phyloP scores from a whole-genome alignment of 2,329 filamentous ascomycete genomes.

The Catunica adiposa region DNA sequence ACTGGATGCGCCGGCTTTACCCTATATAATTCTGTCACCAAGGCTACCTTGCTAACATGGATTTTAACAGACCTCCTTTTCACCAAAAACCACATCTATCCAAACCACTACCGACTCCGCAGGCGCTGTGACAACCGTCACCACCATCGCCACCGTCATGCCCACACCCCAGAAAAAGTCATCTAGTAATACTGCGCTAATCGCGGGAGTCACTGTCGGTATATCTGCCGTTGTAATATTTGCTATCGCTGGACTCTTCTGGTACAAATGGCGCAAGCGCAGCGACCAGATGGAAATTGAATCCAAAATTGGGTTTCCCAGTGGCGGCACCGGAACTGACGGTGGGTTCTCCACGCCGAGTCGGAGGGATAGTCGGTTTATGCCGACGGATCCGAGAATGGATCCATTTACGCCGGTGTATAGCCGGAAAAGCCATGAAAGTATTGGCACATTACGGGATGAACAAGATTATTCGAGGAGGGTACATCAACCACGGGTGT shows the following conservation, averaged over 20 bases:
- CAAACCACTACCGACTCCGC: conserved; percentile 36
- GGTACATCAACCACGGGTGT: conserved; percentile 38
- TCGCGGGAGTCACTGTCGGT: conserved; percentile 37
- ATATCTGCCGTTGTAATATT: conserved; percentile 27
- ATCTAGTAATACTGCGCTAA: conserved; percentile 29
- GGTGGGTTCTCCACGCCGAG: conserved; percentile 22
- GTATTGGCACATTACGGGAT: conserved; percentile 45
- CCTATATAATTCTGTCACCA: neutral
- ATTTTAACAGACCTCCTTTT: conserved; percentile 16
- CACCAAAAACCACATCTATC: conserved; percentile 24
- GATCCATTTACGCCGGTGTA: conserved; percentile 44
- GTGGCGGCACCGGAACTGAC: conserved; percentile 1
- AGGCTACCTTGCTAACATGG: neutral
- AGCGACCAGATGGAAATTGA: conserved; percentile 16
- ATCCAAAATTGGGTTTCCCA: conserved; percentile 2
- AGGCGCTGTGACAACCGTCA: conserved; percentile 38
- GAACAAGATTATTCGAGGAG: conserved; percentile 49
- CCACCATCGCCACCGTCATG: conserved; percentile 29
- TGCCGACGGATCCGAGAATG: conserved; percentile 46
- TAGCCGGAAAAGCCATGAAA: conserved; percentile 42
- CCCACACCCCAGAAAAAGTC: conserved; percentile 17
- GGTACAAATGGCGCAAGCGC: conserved; percentile 29
- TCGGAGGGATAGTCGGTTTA: conserved; percentile 36
- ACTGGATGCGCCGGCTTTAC: neutral
- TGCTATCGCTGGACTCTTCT: conserved; percentile 20